Conservation (phyloP, 2,329 filamentous ascomycete genomes). For the Herpomyces periplanetae region DNA sequence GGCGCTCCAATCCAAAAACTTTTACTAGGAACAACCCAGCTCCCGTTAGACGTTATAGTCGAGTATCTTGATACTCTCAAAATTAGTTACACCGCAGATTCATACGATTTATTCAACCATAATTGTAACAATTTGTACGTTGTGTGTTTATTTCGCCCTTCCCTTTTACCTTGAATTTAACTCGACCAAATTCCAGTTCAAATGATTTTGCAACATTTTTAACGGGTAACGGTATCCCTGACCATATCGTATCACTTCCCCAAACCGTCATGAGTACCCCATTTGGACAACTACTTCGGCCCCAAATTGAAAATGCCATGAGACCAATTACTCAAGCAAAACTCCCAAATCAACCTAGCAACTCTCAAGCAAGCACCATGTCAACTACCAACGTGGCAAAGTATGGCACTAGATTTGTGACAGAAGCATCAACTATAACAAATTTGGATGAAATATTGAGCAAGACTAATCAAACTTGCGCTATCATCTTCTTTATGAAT, state of each 20-base stretch:
- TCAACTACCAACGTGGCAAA: too few species aligned
- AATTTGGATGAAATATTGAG: too few species aligned
- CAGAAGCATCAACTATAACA: too few species aligned
- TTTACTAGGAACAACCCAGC: constrained; percentile 28
- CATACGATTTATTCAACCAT: constrained; percentile 55
- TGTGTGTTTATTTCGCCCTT: not conserved
- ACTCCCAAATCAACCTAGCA: constrained; percentile 8
- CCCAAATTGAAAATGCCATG: constrained; percentile 26
- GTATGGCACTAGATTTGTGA: too few species aligned
- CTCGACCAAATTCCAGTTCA: constrained; percentile 9
- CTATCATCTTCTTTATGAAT: constrained; percentile 69
- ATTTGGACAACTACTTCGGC: constrained; percentile 51
- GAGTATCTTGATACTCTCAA: constrained; percentile 60
- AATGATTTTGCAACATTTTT: constrained; percentile 72
- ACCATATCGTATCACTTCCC: constrained; percentile 49
- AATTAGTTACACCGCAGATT: constrained; percentile 42
- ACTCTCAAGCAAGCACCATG: constrained; percentile 2
- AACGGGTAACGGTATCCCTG: constrained; percentile 50
- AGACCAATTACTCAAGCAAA: constrained; percentile 19
- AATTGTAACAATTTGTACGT: constrained; percentile 96
- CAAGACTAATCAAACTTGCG: too few species aligned
- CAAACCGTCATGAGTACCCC: constrained; percentile 49
- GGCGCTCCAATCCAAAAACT: constrained; percentile 41
- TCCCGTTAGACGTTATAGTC: constrained; percentile 40
- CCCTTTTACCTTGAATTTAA: not conserved